Conservation (phyloP, 208 protist species). For the Trichomonas tenax region DNA sequence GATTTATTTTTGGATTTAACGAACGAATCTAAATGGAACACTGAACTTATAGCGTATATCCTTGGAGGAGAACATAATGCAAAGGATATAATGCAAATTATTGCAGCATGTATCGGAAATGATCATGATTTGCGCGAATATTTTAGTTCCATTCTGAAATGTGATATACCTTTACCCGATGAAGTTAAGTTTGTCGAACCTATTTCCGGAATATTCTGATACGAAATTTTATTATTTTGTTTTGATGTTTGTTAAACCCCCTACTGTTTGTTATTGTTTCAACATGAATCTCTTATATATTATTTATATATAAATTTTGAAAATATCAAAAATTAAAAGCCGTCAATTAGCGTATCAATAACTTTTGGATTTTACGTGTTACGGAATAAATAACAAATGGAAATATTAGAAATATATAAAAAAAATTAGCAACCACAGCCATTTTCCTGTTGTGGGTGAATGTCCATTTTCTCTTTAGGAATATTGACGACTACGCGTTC, state of each 20-base stretch:
- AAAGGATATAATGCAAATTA: neutral
- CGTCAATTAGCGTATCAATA: too few species aligned
- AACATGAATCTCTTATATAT: neutral
- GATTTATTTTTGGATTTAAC: neutral
- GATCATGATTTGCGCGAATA: neutral
- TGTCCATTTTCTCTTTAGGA: neutral
- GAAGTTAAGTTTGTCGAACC: neutral
- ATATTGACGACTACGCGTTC: neutral
- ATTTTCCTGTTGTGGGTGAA: neutral
- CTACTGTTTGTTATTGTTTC: neutral
- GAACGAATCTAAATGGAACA: neutral
- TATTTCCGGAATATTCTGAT: neutral
- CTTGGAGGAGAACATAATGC: neutral
- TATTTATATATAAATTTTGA: neutral
- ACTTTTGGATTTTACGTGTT: too few species aligned
- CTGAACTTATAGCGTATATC: neutral
- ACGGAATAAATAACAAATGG: too few species aligned
- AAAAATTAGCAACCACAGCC: neutral
- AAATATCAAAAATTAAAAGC: neutral
- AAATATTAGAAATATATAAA: neutral
- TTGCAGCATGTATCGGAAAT: neutral
- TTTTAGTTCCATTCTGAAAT: neutral
- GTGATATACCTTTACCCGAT: neutral
- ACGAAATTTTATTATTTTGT: neutral
- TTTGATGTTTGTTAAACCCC: neutral